phyloP scores from a whole-genome alignment of 352 stramenopile species.

The Pythium sukuiense region DNA sequence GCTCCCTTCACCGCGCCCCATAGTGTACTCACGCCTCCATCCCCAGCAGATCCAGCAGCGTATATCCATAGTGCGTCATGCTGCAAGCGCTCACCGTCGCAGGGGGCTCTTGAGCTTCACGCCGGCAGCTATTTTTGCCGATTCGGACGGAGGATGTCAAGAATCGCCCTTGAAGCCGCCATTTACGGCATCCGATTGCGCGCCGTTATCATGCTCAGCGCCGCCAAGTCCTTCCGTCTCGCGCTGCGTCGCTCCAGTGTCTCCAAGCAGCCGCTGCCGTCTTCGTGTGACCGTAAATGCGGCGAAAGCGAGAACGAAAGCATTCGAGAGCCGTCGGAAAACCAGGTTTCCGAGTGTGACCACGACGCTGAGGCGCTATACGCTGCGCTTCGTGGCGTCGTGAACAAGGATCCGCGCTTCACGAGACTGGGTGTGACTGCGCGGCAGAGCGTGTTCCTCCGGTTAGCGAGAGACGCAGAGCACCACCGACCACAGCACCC shows the following conservation, averaged over 20 bases:
- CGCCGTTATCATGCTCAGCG: conserved; percentile 14
- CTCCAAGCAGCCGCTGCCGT: conserved; percentile 5
- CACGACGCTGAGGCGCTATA: conserved; percentile 17
- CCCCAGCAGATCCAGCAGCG: background rate
- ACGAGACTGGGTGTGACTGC: background rate
- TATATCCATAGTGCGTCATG: background rate
- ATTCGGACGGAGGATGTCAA: background rate
- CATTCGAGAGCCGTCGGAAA: conserved; percentile 12
- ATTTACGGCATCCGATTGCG: background rate
- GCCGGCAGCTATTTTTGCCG: conserved; percentile 8
- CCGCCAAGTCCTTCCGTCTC: conserved; percentile 24
- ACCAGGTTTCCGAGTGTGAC: conserved; percentile 12
- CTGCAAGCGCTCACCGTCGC: background rate
- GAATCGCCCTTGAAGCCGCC: conserved; percentile 2
- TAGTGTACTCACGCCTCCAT: no score
- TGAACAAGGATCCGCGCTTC: conserved; percentile 11
- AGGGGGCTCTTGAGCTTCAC: background rate
- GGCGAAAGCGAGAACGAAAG: background rate
- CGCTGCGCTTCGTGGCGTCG: conserved; percentile 10
- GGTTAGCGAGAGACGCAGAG: conserved; percentile 9
- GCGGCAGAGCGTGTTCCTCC: conserved; percentile 4
- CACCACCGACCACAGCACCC: background rate
- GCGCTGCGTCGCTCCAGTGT: conserved; percentile 20
- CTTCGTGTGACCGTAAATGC: background rate
- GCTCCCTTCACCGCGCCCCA: background rate